These are phyloP conservation scores for Acidomyces sp. DNA, from an alignment of 495 filamentous ascomycete species.

Conservation along the genomic window DNA sequence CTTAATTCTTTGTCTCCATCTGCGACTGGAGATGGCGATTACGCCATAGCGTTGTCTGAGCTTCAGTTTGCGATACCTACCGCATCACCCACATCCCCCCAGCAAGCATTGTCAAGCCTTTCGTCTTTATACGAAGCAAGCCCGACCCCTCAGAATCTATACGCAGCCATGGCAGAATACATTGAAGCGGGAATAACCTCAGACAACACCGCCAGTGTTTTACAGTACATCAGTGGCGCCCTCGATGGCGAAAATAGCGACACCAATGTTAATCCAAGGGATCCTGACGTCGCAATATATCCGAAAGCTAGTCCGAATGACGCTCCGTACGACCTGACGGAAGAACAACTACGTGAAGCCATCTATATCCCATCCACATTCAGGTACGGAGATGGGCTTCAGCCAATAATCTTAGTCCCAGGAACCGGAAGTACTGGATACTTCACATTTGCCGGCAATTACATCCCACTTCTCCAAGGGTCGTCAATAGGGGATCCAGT, in stretches of 20 bases:
- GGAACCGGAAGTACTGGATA: conserved; percentile 34
- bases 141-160: conserved; percentile 11
- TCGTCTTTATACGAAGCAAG: conserved; percentile 6
- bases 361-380: conserved; percentile 36
- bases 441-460: conserved; percentile 30
- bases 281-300: conserved; percentile 21
- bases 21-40: neutral
- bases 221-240: conserved; percentile 3
- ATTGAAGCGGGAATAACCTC: conserved; percentile 8
- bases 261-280: conserved; percentile 16
- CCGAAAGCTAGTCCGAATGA: conserved; percentile 26
- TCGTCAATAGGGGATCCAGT: conserved; percentile 31
- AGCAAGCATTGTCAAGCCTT: conserved; percentile 1
- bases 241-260: conserved; percentile 12
- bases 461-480: conserved; percentile 31
- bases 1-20: conserved; percentile 2
- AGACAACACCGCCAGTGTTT: neutral
- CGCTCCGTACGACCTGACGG: conserved; percentile 33
- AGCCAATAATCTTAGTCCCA: conserved; percentile 35
- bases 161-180: conserved; percentile 4
- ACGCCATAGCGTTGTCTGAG: neutral
- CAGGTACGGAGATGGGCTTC: conserved; percentile 25
- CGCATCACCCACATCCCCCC: neutral
- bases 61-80: conserved; percentile 2
- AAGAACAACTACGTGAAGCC: conserved; percentile 28